Evolutionary conservation across 345 rosid genomes (phyloP).

Genomic region (Murraya koenigii): DNA sequence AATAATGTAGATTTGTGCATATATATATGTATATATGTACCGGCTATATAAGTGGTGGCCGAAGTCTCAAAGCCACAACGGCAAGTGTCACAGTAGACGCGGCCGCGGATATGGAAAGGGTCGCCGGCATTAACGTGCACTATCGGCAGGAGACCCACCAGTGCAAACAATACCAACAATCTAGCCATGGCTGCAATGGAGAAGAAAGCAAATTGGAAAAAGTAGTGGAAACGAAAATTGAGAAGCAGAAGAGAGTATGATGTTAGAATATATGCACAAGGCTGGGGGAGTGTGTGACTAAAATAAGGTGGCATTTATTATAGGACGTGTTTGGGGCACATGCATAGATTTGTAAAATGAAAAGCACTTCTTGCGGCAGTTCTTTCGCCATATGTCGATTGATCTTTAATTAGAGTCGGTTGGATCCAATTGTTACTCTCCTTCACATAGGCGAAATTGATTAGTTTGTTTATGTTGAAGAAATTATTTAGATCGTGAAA

Average conservation of each 20-base stretch:
- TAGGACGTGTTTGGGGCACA: constrained; percentile 7
- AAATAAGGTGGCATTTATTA: not conserved
- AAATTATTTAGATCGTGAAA: not conserved
- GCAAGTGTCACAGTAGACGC: constrained; percentile 72
- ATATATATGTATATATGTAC: constrained; percentile 14
- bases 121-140: constrained; percentile 11
- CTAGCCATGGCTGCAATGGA: constrained; percentile 26
- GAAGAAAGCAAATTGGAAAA: not conserved
- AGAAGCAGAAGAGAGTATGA: not conserved
- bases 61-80: constrained; percentile 63
- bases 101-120: constrained; percentile 48
- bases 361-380: constrained; percentile 15
- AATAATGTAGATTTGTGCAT: not conserved
- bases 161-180: constrained; percentile 24
- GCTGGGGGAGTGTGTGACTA: not conserved
- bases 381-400: not conserved
- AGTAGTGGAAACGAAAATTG: not conserved
- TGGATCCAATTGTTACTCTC: constrained; percentile 15
- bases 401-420: constrained; percentile 9
- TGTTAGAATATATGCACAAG: not conserved
- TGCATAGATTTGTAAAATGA: constrained; percentile 1
- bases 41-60: constrained; percentile 38
- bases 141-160: constrained; percentile 27
- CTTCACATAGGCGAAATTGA: not conserved
- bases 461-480: not conserved